Conservation (phyloP, 139 green algal species). For the Chlorella sorokiniana region DNA sequence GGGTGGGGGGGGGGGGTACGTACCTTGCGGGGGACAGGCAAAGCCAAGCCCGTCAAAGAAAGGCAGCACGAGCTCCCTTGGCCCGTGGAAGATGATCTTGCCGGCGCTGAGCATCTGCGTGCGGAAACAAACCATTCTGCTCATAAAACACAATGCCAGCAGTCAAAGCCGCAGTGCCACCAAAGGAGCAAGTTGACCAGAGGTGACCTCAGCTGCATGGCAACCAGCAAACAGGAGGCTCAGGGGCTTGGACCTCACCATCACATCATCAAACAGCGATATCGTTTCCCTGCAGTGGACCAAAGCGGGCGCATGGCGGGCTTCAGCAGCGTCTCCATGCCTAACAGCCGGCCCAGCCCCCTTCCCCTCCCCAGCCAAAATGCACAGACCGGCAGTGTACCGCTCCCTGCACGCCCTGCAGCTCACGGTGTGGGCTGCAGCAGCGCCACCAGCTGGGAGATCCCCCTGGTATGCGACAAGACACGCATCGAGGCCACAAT, state of each 20-base stretch:
- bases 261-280: slow-evolving; percentile 57
- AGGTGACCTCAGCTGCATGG: background rate
- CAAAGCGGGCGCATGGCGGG: no score
- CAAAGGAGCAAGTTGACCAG: background rate
- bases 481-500: slow-evolving; percentile 7
- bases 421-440: slow-evolving; percentile 61
- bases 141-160: background rate
- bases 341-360: no score
- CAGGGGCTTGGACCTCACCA: slow-evolving; percentile 1
- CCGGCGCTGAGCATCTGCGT: slow-evolving; percentile 28
- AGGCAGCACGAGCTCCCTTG: slow-evolving; percentile 39
- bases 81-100: slow-evolving; percentile 61
- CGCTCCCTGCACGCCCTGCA: no score
- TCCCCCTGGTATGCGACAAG: background rate
- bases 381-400: no score
- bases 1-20: no score
- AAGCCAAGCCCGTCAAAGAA: slow-evolving; percentile 70
- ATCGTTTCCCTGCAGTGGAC: no score
- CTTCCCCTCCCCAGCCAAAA: no score
- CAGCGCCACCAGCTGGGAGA: slow-evolving; percentile 52
- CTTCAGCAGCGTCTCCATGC: no score
- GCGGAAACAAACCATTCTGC: background rate
- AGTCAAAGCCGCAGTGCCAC: background rate
- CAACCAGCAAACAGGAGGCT: background rate
- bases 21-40: slow-evolving; percentile 55